Evolutionary conservation across 2,329 filamentous ascomycete species (phyloP), one percentile per base, ranked within the genome.

Genomic region (Ascocoryne sarcoides): DNA sequence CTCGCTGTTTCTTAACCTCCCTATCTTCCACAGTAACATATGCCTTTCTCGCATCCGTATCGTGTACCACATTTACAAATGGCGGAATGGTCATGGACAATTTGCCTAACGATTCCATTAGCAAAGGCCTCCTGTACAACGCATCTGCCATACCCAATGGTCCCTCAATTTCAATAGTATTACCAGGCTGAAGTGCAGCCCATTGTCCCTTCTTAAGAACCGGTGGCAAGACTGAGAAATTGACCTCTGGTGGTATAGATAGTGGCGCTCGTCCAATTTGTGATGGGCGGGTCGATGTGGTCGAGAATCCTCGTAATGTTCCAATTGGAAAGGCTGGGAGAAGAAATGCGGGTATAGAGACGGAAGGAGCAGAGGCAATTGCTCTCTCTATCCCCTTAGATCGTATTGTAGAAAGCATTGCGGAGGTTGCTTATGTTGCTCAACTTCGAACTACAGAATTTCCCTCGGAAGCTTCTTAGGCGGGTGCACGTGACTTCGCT

Each of bases 261-360:
- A 95, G 75, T 17, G 84, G 76, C 45, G 84, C 84, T 53, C 79
- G 75, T 54, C 92, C 92, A 47, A 98, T 82, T 70, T 95, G 92
- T 32, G 90, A 95, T 43, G 70, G 65, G 52, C 72, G 70, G 59
- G 65, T 64, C 39, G 76, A 60, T 32, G 85, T 82, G 31, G 78
- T 80, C 42, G 84, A 89, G 69, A 95, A 95, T 47, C 66, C 65
- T 57, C 73, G 69, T 34, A 58, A 47, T 37, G 65, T 48, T 50
- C 62, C 40, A 50, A 64, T 48, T 57, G 76, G 76, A 64, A 87
- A 80, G 35, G 81, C 79, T 10, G 84, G 84, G 10, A 85, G 67
- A 36, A 90, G 78, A 60, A 89, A 88, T 18, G 73, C 64, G 20
- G 84, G 83, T 34, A 88, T 66, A n/a, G 70, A 71, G 43, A 69